A percentile compares a stretch with the other conserved stretches of the same genome.
Evolutionary conservation across 257 asterid species (phyloP).

Genomic region (Solanum neorickii): DNA sequence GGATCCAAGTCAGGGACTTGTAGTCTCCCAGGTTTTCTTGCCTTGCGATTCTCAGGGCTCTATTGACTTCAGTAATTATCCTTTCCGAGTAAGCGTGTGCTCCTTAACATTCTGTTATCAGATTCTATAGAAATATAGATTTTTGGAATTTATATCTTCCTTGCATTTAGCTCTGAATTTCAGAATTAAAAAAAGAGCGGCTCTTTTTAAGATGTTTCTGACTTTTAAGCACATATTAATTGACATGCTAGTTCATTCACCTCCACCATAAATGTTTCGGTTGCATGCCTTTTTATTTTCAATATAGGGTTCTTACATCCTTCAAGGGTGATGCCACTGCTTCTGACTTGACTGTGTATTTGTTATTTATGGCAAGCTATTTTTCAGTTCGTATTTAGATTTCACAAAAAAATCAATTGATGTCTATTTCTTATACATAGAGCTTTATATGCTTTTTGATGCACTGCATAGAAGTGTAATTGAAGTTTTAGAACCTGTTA

Average conservation of each 20-base stretch:
- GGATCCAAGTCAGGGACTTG: constrained; percentile 51
- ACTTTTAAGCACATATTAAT: background rate
- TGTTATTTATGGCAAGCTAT: background rate
- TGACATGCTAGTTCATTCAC: background rate
- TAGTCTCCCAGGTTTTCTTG: constrained; percentile 73
- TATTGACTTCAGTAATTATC: constrained; percentile 72
- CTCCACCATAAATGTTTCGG: background rate
- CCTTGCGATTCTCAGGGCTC: constrained; percentile 94
- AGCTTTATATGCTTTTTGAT: background rate
- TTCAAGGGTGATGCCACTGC: background rate
- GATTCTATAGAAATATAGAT: background rate
- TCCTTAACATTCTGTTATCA: background rate
- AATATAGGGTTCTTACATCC: background rate
- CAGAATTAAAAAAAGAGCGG: background rate
- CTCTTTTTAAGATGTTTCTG: background rate
- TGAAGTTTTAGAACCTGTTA: background rate
- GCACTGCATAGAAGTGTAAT: background rate
- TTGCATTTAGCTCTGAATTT: background rate
- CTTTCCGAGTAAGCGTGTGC: constrained; percentile 65
- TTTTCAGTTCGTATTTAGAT: background rate
- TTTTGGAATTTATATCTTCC: background rate
- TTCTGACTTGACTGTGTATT: background rate
- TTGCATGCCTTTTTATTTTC: background rate
- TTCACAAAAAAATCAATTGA: background rate
- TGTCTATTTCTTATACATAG: background rate